phyloP scores from a whole-genome alignment of 140 eudicot genomes.

The Oenanthe javanica region DNA sequence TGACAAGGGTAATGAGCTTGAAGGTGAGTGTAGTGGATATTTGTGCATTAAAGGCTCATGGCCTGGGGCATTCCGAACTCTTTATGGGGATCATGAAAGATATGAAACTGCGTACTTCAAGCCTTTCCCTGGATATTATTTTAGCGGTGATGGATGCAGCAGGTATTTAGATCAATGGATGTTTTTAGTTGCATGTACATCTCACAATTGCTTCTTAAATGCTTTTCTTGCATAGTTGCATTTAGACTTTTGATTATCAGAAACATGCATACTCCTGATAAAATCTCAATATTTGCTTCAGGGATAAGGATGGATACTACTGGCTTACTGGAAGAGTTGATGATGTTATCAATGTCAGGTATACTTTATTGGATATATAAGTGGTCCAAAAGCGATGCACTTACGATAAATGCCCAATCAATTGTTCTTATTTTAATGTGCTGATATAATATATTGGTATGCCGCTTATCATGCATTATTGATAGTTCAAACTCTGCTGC shows the following conservation, averaged over 20 bases:
- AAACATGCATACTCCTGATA: background rate
- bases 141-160: conserved; percentile 96
- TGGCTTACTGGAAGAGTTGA: conserved; percentile 99
- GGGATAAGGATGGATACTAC: conserved; percentile 97
- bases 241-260: background rate
- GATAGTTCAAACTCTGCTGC: background rate
- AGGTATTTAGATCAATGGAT: conserved; percentile 37
- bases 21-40: conserved; percentile 97
- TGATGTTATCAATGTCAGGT: conserved; percentile 98
- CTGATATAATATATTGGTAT: background rate
- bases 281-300: conserved; percentile 13
- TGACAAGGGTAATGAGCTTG: conserved; percentile 86
- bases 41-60: conserved; percentile 79
- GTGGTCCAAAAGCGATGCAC: background rate
- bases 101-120: conserved; percentile 91
- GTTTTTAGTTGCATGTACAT: background rate
- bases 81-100: conserved; percentile 94
- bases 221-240: background rate
- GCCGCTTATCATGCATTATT: background rate
- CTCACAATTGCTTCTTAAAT: background rate
- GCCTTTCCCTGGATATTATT: conserved; percentile 90
- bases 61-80: conserved; percentile 98
- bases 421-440: background rate
- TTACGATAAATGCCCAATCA: background rate
- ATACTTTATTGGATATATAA: background rate